phyloP scores from a whole-genome alignment of 164 flowering plant genomes.

The Stephania japonica region DNA sequence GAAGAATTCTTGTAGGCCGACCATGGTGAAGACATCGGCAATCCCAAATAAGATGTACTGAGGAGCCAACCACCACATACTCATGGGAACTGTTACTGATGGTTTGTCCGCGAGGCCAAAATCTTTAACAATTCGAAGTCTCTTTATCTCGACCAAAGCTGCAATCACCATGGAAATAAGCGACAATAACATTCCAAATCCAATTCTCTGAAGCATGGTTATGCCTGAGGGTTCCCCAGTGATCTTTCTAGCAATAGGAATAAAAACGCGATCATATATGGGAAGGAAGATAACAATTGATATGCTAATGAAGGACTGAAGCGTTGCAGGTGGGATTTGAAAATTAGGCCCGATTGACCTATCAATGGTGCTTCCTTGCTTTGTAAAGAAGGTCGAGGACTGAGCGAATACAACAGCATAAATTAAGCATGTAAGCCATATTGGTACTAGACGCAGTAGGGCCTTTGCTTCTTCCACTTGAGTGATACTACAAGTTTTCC shows the following conservation, averaged over 20 bases:
- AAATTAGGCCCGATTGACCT: constrained; percentile 19
- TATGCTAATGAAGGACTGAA: constrained; percentile 19
- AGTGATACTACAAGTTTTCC: constrained; percentile 11
- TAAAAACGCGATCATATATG: constrained; percentile 24
- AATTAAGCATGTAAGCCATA: constrained; percentile 24
- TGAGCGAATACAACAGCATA: constrained; percentile 24
- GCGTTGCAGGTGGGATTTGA: constrained; percentile 22
- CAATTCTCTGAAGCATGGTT: constrained; percentile 30
- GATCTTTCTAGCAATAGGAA: constrained; percentile 17
- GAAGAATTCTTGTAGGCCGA: constrained; percentile 11
- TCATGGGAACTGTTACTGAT: constrained; percentile 16
- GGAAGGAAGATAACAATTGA: constrained; percentile 20
- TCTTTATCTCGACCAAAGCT: constrained; percentile 23
- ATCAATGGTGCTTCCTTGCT: constrained; percentile 35
- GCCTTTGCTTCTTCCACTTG: constrained; percentile 29
- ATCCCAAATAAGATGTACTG: constrained; percentile 10
- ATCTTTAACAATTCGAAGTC: constrained; percentile 12
- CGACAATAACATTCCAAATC: constrained; percentile 26
- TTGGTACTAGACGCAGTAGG: constrained; percentile 15
- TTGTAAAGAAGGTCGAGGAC: constrained; percentile 27
- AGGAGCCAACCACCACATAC: constrained; percentile 18
- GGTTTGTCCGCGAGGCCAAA: constrained; percentile 17
- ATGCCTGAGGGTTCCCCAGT: constrained; percentile 23
- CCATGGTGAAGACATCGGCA: constrained; percentile 14
- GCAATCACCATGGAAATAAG: constrained; percentile 25